These are phyloP conservation scores for Candida oleophila DNA, from an alignment of 805 yeast species.

Conservation along the genomic window DNA sequence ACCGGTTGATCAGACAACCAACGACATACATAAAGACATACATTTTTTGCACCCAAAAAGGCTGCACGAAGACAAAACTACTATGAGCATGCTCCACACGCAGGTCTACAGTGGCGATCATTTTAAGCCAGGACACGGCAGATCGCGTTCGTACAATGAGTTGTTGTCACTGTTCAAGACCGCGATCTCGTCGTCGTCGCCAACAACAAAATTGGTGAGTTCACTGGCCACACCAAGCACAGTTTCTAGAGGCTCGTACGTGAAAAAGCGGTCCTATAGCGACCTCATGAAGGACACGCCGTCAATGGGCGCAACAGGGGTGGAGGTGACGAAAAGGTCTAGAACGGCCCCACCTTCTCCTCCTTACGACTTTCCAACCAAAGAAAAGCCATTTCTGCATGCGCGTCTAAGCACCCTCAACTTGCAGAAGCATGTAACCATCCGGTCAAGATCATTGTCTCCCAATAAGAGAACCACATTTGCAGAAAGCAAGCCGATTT, in stretches of 20 bases:
- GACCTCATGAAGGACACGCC: slow-evolving; percentile 17
- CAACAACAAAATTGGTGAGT: slow-evolving; percentile 6
- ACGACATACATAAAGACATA: not conserved
- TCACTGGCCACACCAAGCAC: not conserved
- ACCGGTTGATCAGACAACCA: slow-evolving; percentile 1
- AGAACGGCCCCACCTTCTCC: slow-evolving; percentile 49
- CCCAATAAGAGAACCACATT: slow-evolving; percentile 14
- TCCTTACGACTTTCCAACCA: slow-evolving; percentile 19
- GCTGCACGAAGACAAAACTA: not conserved
- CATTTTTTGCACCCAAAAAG: slow-evolving; percentile 1
- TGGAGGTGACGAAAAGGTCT: slow-evolving; percentile 31
- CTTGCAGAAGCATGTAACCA: not conserved
- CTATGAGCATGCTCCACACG: slow-evolving; percentile 31
- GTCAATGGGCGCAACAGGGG: slow-evolving; percentile 1
- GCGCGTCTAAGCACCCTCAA: not conserved
- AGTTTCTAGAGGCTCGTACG: slow-evolving; percentile 5
- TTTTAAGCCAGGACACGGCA: slow-evolving; percentile 27
- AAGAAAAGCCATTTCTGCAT: slow-evolving; percentile 7
- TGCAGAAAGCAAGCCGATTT: slow-evolving; percentile 15
- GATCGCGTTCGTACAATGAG: slow-evolving; percentile 37
- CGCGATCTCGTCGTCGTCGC: slow-evolving; percentile 10
- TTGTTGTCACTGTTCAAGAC: slow-evolving; percentile 26
- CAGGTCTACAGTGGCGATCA: slow-evolving; percentile 30
- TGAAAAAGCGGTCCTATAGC: slow-evolving; percentile 28
- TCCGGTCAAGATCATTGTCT: slow-evolving; percentile 27